These are phyloP conservation scores for Tulasnella sp. DNA, from an alignment of 768 basidiomycete genomes.

Conservation along the genomic window DNA sequence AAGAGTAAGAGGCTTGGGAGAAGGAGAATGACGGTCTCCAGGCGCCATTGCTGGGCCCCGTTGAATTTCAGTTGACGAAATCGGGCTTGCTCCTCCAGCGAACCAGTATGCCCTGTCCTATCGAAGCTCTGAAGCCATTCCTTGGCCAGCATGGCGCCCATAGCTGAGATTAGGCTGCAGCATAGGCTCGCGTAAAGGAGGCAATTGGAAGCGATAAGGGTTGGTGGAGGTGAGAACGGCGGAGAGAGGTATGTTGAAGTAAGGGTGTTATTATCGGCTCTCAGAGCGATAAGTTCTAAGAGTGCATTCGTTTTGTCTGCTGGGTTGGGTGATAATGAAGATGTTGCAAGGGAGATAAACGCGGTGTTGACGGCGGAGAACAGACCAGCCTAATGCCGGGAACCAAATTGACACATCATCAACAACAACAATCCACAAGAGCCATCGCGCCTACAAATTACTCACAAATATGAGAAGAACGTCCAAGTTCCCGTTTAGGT, in stretches of 20 bases:
- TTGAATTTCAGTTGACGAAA: not conserved
- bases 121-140: constrained; percentile 17
- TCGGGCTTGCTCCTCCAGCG: not conserved
- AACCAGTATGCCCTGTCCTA: constrained; percentile 11
- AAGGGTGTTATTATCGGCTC: constrained; percentile 11
- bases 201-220: not conserved
- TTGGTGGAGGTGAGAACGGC: not conserved
- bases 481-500: not conserved
- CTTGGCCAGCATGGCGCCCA: constrained; percentile 13
- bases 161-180: not conserved
- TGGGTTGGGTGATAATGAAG: not conserved
- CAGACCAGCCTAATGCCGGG: constrained; percentile 13
- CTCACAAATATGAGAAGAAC: not conserved
- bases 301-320: constrained; percentile 17
- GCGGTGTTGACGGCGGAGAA: constrained; percentile 24
- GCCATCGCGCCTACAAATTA: too few relatives aligned
- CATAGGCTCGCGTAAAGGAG: too few relatives aligned
- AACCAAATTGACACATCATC: too few relatives aligned
- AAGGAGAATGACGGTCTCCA: not conserved
- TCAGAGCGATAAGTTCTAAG: not conserved
- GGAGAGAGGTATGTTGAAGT: not conserved
- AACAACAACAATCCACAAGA: too few relatives aligned
- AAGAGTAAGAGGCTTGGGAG: constrained; percentile 18
- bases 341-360: not conserved
- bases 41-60: not conserved